Evolutionary conservation across 441 rosid genomes (phyloP), one percentile per base, ranked within the genome.

Genomic region (Viola pubescens): DNA sequence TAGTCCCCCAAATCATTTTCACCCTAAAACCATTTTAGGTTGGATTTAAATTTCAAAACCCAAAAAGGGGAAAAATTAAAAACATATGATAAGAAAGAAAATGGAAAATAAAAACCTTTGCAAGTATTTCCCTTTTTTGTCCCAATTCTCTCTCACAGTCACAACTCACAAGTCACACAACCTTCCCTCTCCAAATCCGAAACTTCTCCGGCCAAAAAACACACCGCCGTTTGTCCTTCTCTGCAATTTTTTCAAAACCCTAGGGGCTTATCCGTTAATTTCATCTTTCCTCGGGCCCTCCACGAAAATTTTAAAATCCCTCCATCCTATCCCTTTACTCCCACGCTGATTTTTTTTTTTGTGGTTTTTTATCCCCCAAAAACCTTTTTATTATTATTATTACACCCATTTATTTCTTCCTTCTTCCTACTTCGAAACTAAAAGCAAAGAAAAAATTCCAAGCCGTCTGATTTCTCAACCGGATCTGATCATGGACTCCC

Each of bases 401-500:
- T 43, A 6, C 46, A 43, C 46, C 8, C 10, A 46, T 46, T 46
- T 12, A 4, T 12, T 7, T 46, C n/a, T 46, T 9, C 49, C 49
- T 9, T 46, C 9, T 46, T 12, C 49, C 34, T 26, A 26, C 34
- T 26, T 26, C 34, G 2, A 26, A 26, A 26, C 34, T 26, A 47
- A 19, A 51, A 51, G 37, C 19, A 10, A 9, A 52, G 40, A 26
- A 13, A 5, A 19, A 50, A 42, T 14, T 48, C 54, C 39, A 13
- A 61, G 19, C 51, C 49, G 6, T 70, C 39, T 46, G 66, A 68
- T 79, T 50, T 58, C 50, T 71, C 34, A 26, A 26, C 34, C 34
- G 76, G 72, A 79, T 84, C 84, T 70, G 73, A 52, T 47, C 46
- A 91, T 91, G 98, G 96, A 94, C 59, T 77, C 81, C 60, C 79